These are phyloP conservation scores for Leccinum subtestaceum DNA, from an alignment of 768 basidiomycete genomes.

Conservation along the genomic window DNA sequence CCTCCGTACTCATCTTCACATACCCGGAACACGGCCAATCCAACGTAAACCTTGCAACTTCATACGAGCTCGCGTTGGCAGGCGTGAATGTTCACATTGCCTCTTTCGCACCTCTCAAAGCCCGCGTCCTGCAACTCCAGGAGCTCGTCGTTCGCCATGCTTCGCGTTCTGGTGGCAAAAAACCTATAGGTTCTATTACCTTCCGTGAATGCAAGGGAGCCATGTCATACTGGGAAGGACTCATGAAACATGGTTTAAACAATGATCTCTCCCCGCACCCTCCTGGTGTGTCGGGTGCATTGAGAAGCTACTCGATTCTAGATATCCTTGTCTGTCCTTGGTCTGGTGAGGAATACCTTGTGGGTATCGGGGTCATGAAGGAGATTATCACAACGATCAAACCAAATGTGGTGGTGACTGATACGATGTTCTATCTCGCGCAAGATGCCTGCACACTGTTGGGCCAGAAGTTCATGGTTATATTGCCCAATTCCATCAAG, in stretches of 20 bases:
- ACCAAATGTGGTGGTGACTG: conserved; percentile 2
- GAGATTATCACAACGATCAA: conserved; percentile 4
- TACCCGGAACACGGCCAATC: neutral
- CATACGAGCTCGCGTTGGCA: too few species aligned
- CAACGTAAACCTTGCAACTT: neutral
- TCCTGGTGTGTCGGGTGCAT: conserved; percentile 1
- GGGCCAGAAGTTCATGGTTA: conserved; percentile 4
- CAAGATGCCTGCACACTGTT: conserved; percentile 7
- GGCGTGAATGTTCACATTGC: neutral
- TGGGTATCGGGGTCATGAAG: neutral
- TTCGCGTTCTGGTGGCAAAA: neutral
- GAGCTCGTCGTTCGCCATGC: conserved; percentile 1
- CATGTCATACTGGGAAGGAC: neutral
- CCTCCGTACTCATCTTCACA: neutral
- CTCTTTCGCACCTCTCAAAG: conserved; percentile 6
- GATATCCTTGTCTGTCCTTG: neutral
- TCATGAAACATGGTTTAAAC: neutral
- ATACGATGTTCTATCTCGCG: neutral
- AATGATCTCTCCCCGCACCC: neutral
- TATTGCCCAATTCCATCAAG: conserved; percentile 3
- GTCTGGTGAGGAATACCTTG: conserved; percentile 6
- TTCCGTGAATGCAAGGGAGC: conserved; percentile 6
- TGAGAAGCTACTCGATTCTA: neutral
- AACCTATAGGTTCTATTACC: neutral
- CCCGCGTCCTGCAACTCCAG: conserved; percentile 10